Percentiles rank a stretch among this genome's conserved stretches.
These are phyloP conservation scores for Chenopodium album DNA, from an alignment of 148 eudicot species.

Conservation along the genomic window DNA sequence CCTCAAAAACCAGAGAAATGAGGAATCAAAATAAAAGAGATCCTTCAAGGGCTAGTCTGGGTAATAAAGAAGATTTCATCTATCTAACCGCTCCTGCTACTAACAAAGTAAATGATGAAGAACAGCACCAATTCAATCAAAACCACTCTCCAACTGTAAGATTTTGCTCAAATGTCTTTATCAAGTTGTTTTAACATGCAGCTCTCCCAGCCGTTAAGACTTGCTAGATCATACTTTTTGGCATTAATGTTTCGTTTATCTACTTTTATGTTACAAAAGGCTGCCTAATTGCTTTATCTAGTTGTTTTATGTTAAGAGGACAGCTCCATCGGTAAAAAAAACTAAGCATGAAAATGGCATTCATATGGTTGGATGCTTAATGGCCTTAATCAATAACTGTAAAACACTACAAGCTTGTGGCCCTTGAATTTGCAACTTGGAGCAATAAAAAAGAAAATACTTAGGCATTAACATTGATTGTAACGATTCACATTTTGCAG, in stretches of 20 bases:
- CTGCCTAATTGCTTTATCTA: no score
- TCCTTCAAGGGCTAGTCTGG: constrained; percentile 86
- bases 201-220: neutral
- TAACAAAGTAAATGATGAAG: constrained; percentile 27
- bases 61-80: constrained; percentile 80
- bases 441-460: constrained; percentile 2
- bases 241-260: neutral
- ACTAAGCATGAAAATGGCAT: constrained; percentile 15
- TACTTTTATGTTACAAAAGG: neutral
- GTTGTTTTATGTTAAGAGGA: neutral
- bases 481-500: neutral
- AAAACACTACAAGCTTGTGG: constrained; percentile 9
- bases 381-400: neutral
- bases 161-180: neutral
- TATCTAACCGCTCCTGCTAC: constrained; percentile 51
- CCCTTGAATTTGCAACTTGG: constrained; percentile 13
- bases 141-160: constrained; percentile 78
- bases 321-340: constrained; percentile 7
- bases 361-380: constrained; percentile 13
- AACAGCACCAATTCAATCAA: constrained; percentile 48
- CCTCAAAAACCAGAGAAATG: constrained; percentile 84
- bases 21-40: constrained; percentile 96
- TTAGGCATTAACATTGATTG: constrained; percentile 8
- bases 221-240: neutral
- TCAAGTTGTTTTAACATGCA: neutral